A percentile compares a stretch with the other conserved stretches of the same genome.
Conservation (phyloP, 805 yeast species). For the Wickerhamiella lipophila region DNA sequence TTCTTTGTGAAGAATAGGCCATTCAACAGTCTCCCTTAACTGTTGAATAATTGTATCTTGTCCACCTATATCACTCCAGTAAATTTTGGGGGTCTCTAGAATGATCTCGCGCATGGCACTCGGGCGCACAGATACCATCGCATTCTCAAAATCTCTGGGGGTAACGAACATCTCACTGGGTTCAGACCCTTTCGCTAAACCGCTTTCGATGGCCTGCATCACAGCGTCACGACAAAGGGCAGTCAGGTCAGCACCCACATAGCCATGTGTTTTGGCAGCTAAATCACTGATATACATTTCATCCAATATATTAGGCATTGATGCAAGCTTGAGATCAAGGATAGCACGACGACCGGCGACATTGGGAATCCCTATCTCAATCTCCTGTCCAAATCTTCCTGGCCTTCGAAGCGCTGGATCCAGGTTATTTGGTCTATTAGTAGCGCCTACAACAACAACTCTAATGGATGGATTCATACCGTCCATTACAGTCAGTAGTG, state of each 20-base stretch:
- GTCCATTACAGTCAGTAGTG: conserved; percentile 83
- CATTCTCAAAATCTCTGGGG: conserved; percentile 49
- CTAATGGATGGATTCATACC: conserved; percentile 99
- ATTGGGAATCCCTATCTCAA: conserved; percentile 88
- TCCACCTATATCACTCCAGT: conserved; percentile 94
- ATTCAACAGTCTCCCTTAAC: conserved; percentile 77
- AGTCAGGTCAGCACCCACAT: conserved; percentile 90
- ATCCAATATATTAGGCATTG: conserved; percentile 45
- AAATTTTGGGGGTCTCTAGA: conserved; percentile 84
- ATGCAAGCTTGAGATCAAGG: conserved; percentile 44
- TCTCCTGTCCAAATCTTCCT: conserved; percentile 80
- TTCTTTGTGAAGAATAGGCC: conserved; percentile 74
- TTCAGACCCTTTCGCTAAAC: conserved; percentile 27
- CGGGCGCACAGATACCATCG: conserved; percentile 74
- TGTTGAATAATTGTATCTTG: conserved; percentile 72
- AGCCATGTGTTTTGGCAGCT: conserved; percentile 82
- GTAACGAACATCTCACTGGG: conserved; percentile 36
- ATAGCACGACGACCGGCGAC: conserved; percentile 66
- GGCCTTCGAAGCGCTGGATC: conserved; percentile 92
- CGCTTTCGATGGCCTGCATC: conserved; percentile 63
- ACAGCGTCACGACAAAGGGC: conserved; percentile 84
- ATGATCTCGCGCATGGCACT: conserved; percentile 95
- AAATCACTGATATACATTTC: conserved; percentile 45
- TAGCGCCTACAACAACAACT: conserved; percentile 95
- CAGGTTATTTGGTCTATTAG: conserved; percentile 95